These are phyloP conservation scores for Fusarium clavum DNA, from an alignment of 2,329 filamentous ascomycete genomes.

Conservation along the genomic window DNA sequence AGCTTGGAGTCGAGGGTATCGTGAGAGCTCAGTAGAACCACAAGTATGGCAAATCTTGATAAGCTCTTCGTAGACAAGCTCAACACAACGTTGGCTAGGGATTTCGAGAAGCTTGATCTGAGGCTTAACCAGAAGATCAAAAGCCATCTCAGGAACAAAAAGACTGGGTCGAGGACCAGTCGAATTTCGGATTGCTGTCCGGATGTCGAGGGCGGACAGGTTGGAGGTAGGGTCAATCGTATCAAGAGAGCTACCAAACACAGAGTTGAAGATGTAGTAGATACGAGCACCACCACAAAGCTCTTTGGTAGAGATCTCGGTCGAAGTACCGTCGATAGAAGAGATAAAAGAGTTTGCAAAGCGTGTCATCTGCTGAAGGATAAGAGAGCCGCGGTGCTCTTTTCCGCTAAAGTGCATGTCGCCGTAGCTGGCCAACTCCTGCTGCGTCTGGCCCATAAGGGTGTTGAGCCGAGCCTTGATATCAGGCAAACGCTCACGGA, in stretches of 20 bases:
- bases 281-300: constrained; percentile 94
- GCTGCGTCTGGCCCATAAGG: constrained; percentile 99
- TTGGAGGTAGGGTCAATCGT: constrained; percentile 97
- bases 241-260: constrained; percentile 96
- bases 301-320: constrained; percentile 98
- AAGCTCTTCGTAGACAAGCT: constrained; percentile 97
- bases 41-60: constrained; percentile 99
- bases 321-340: constrained; percentile 98
- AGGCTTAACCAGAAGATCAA: constrained; percentile 96
- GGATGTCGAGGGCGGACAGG: constrained; percentile 91
- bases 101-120: constrained; percentile 97
- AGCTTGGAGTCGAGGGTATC: constrained; percentile 91
- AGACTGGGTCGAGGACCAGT: constrained; percentile 94
- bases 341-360: constrained; percentile 98
- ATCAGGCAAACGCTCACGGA: constrained; percentile 93
- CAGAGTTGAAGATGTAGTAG: constrained; percentile 99
- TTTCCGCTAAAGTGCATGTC: constrained; percentile 98
- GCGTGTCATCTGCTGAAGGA: constrained; percentile 96
- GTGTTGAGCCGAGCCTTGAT: constrained; percentile 99
- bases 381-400: constrained; percentile 93
- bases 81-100: constrained; percentile 94
- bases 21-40: constrained; percentile 90
- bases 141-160: constrained; percentile 97
- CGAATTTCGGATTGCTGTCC: constrained; percentile 97
- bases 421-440: constrained; percentile 96